Evolutionary conservation across 2,329 filamentous ascomycete genomes (phyloP).

Genomic region (Xylariaceae sp.): DNA sequence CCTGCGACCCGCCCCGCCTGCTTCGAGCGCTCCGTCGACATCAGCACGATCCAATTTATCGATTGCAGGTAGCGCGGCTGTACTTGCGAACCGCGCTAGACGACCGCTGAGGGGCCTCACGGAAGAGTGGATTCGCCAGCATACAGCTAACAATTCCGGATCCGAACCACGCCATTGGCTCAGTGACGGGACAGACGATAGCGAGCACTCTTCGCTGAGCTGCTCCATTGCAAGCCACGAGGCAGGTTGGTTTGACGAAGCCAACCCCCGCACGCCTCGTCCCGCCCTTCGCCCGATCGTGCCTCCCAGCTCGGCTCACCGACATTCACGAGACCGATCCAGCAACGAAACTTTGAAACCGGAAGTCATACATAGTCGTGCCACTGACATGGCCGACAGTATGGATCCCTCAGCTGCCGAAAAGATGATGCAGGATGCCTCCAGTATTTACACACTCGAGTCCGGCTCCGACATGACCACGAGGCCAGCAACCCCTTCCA

Average conservation of each 20-base stretch:
- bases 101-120: conserved; percentile 60
- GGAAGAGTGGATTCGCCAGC: conserved; percentile 81
- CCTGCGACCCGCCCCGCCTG: conserved; percentile 50
- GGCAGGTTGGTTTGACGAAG: conserved; percentile 45
- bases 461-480: conserved; percentile 27
- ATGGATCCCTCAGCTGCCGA: conserved; percentile 29
- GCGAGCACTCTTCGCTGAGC: conserved; percentile 71
- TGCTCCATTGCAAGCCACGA: conserved; percentile 53
- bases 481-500: conserved; percentile 32
- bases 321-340: conserved; percentile 43
- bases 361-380: conserved; percentile 28
- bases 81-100: conserved; percentile 58
- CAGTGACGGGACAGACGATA: conserved; percentile 69
- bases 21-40: conserved; percentile 34
- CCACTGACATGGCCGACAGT: conserved; percentile 17
- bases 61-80: conserved; percentile 47
- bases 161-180: conserved; percentile 75
- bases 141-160: conserved; percentile 65
- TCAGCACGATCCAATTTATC: conserved; percentile 32
- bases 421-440: conserved; percentile 25
- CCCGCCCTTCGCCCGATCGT: conserved; percentile 34
- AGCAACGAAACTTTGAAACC: conserved; percentile 54
- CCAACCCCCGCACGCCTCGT: conserved; percentile 45
- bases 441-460: conserved; percentile 28
- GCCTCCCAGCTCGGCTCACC: conserved; percentile 27